Base-by-base conservation (phyloP, 2,329 filamentous ascomycete species). In the Rhynchosporium graminicola region DNA sequence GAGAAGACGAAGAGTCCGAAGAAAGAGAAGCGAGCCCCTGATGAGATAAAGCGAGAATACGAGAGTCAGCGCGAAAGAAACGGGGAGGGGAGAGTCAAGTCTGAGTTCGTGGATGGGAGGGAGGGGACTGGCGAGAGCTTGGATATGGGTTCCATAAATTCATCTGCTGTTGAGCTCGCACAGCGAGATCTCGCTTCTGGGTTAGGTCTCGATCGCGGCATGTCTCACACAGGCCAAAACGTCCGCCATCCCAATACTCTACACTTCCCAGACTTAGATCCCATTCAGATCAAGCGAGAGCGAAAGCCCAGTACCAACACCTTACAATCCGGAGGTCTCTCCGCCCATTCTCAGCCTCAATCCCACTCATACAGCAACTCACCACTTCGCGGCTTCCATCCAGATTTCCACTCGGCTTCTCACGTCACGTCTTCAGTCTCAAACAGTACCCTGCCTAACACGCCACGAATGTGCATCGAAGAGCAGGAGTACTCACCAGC, bases 1-100 rank as follows among this genome's bases (percentile, higher is more conserved):
- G 67, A 70, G 58, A 72, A 71, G 59, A 63, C 62, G 52, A 60
- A 55, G 59, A 60, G n/a, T 60, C 33, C 46, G 13, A 46, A 50
- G 58, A 60, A 38, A 38, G 48, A 26, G 54, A 64, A 38, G 26
- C 40, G 13, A 20, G 31, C 3, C 12, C 4, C 12, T 33, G 10
- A 46, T 4, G 29, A n/a, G 7, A n/a, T 47, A 2, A 45, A 48
- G n/a, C 33, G 42, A 10, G 56, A 58, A 40, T 54, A 54, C 7
- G 56, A 20, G 2, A 13, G 4, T 13, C 6, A 36, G 33, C 3
- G 45, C 28, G 42, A 38, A 26, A 31, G 45, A 3, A 48, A 43
- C 6, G 56, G 33, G 6, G 56, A 48, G 3, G 36, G 54, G 36
- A 36, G 33, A 20, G 6, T 54, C 50, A 2, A 28, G 9, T 36